Evolutionary conservation across 306 rosid species (phyloP), one percentile per base, ranked within the genome.

Genomic region (Erythrophleum fordii): DNA sequence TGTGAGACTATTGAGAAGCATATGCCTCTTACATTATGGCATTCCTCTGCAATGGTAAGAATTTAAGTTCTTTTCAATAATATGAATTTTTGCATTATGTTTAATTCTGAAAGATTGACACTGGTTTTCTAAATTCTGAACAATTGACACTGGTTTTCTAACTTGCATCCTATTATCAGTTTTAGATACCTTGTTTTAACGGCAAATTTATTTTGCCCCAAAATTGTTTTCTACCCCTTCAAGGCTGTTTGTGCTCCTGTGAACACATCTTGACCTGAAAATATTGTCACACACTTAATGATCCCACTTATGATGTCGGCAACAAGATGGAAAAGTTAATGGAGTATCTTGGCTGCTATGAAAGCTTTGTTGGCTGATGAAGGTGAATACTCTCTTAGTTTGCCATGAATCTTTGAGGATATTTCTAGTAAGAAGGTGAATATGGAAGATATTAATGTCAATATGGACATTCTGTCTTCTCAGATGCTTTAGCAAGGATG

Each of bases 1-100:
- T 82, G 75, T 85, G 98, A 93, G 88, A 91, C 87, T 74, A 86
- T 90, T 52, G 93, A 91, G 87, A 91, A 90, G 88, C 95, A 89
- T 81, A 81, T 95, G 85, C 96, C 97, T 78, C 80, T 85, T 72
- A 81, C 85, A 81, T 84, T 91, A 64, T 51, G 67, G 69, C 94
- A 93, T 82, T 73, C 90, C 78, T 95, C 93, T 39, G 86, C 94
- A 66, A 85, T 85, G 96, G 98, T 92, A 73, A 68, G 80, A 23
- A 31, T 73, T 48, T 70, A 46, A 41, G 4, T 35, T 70, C 59
- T 58, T 68, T 41, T 23, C 68, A 48, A 58, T 34, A 44, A 35
- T 17, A 20, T 52, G 49, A 9, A 28, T 58, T 75, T 48, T 66
- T 69, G 29, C 71, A 16, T 75, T 73, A 28, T 86, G 35, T 48